Percentiles rank a stretch among this genome's conserved stretches.
Evolutionary conservation across 2,329 filamentous ascomycete genomes (phyloP).

Genomic region (Aspergillus luchuensis): DNA sequence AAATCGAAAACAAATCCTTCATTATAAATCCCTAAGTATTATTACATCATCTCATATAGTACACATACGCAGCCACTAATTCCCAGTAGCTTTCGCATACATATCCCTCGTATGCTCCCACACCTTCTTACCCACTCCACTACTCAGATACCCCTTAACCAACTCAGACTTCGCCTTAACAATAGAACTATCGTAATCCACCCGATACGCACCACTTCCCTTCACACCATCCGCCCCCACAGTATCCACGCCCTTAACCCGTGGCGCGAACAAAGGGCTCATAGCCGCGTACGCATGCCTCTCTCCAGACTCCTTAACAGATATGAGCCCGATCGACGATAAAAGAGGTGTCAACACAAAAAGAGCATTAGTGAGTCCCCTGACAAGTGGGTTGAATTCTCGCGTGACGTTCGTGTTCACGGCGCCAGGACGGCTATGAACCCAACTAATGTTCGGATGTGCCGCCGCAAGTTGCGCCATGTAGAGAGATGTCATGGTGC

Average conservation of each 20-base stretch:
- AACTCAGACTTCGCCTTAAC: conserved; percentile 14
- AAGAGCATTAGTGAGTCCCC: conserved; percentile 22
- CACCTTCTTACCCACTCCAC: conserved; percentile 17
- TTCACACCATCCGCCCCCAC: conserved; percentile 17
- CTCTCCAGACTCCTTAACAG: conserved; percentile 44
- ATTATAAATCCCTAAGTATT: too few relatives aligned
- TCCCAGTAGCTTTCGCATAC: conserved; percentile 6
- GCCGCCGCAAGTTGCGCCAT: conserved; percentile 36
- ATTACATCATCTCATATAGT: too few relatives aligned
- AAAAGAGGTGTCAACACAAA: conserved; percentile 12
- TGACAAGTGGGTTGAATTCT: conserved; percentile 20
- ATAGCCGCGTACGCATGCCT: conserved; percentile 47
- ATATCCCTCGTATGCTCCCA: conserved; percentile 19
- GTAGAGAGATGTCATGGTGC: conserved; percentile 41
- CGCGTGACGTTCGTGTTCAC: conserved; percentile 43
- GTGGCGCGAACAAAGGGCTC: conserved; percentile 31
- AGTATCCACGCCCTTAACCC: conserved; percentile 9
- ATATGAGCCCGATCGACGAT: background rate
- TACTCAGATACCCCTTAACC: conserved; percentile 4
- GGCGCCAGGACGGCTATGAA: conserved; percentile 46
- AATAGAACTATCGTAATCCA: conserved; percentile 18
- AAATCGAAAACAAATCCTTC: too few relatives aligned
- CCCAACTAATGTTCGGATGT: conserved; percentile 32
- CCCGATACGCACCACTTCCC: conserved; percentile 22
- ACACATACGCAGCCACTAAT: background rate